These are phyloP conservation scores for Rhodotorula diobovata DNA, from an alignment of 768 basidiomycete genomes.

Conservation along the genomic window DNA sequence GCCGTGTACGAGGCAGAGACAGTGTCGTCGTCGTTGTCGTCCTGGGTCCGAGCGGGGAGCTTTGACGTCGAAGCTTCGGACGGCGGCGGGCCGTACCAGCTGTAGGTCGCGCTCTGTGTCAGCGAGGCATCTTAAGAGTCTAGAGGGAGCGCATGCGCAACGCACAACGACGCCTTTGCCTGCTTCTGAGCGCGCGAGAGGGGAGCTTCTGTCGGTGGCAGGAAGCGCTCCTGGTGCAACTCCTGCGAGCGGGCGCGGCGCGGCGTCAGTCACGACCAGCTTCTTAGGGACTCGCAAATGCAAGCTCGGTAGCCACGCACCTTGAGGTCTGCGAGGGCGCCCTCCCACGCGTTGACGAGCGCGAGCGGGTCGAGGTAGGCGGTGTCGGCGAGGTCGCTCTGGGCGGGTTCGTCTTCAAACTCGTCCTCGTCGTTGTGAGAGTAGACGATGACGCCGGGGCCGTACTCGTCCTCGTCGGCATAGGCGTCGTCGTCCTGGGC, in stretches of 20 bases:
- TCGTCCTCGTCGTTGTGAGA: neutral
- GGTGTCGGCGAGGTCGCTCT: conserved; percentile 15
- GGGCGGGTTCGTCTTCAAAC: neutral
- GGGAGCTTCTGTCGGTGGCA: conserved; percentile 21
- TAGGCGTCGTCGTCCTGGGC: neutral
- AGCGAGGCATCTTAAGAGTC: neutral
- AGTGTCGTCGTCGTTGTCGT: neutral
- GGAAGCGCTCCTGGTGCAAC: conserved; percentile 16
- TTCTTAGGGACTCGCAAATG: neutral
- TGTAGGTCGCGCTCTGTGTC: neutral
- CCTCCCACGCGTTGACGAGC: conserved; percentile 32
- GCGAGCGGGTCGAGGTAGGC: conserved; percentile 29
- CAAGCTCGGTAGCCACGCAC: conserved; percentile 1
- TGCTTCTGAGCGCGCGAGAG: conserved; percentile 15
- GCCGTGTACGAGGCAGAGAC: neutral
- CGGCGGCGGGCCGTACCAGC: conserved; percentile 30
- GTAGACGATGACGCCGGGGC: neutral
- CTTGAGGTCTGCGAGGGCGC: conserved; percentile 29
- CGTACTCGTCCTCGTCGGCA: conserved; percentile 15
- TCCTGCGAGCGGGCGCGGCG: neutral
- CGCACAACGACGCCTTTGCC: conserved; percentile 27
- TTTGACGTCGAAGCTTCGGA: conserved; percentile 17
- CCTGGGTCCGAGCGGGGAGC: neutral
- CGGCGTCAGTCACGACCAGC: too few relatives aligned
- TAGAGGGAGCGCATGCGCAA: neutral